Base-by-base conservation (phyloP, 495 filamentous ascomycete genomes). In the Penicillium diatomitis region DNA sequence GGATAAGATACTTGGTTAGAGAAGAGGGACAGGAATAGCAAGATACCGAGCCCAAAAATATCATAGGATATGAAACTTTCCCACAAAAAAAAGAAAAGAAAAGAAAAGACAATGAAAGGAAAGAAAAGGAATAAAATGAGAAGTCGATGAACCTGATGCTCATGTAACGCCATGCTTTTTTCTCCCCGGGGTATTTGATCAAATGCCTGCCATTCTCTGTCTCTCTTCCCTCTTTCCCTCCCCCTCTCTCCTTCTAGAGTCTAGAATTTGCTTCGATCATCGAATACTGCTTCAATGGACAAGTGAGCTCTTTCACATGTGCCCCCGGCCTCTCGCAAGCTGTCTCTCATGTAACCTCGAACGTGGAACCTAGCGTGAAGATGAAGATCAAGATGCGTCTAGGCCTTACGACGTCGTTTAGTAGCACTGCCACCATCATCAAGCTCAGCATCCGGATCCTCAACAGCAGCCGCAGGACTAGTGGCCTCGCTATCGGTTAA, bases 401-500 rank as follows among this genome's bases (percentile, higher is more conserved):
- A 20, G 20, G 54, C 64, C 53, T 61, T 73, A 45, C 54, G 57
- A 45, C 70, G 65, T 29, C 70, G 58, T 49, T 73, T 73, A 9
- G 43, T 63, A 8, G 54, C 58, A 32, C 67, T 65, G 36, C 65
- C 60, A 32, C 55, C 61, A 43, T 51, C 52, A 7, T 60, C 48
- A 7, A 42, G 12, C 9, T 54, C 52, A n/a, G n/a, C 50, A 2
- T 38, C 8, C 6, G 41, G 50, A 8, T 70, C 67, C 35, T 69
- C 20, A 20, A 20, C 71, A 4, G 47, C 62, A 52, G 50, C 41
- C 12, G 63, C 52, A 4, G 72, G 72, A 51, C 72, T 76, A 5
- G 72, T 69, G n/a, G 64, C 43, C 54, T 74, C 72, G 47, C 72
- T 76, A 45, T 73, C 72, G 4, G 70, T 72, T 48, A 73, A 55